Evolutionary conservation across 345 rosid genomes (phyloP).

Genomic region (Carallia pectinifolia): DNA sequence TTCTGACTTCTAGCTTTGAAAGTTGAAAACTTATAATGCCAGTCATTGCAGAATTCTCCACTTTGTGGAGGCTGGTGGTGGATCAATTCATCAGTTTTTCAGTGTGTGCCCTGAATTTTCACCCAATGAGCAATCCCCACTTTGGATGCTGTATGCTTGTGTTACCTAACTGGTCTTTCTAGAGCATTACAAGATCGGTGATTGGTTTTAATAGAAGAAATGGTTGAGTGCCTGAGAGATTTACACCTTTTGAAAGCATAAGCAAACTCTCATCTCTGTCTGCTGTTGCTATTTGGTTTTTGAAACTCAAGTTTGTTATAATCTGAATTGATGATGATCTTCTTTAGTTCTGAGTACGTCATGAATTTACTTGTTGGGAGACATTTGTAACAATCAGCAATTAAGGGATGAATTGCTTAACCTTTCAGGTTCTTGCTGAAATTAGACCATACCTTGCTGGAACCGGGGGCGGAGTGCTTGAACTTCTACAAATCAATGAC

Average conservation of each 20-base stretch:
- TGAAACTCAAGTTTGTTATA: no score
- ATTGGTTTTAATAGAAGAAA: no score
- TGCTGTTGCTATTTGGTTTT: no score
- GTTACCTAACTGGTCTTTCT: no score
- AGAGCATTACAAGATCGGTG: no score
- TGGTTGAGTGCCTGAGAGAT: no score
- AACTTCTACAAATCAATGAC: conserved; percentile 65
- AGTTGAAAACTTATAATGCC: background rate
- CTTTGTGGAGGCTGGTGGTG: background rate
- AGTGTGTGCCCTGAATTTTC: background rate
- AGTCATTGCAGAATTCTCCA: background rate
- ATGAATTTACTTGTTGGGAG: background rate
- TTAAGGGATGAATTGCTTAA: background rate
- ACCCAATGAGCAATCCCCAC: background rate
- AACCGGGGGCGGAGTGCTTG: conserved; percentile 83
- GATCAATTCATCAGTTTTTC: background rate
- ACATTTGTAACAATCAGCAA: background rate
- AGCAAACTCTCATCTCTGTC: background rate
- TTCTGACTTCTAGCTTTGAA: background rate
- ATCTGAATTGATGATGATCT: no score
- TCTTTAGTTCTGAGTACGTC: no score
- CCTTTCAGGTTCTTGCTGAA: conserved; percentile 70
- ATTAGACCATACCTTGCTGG: conserved; percentile 87
- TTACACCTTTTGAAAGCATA: background rate
- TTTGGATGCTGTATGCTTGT: background rate